Base-by-base conservation (phyloP, 441 rosid genomes). In the Pelargonium myrrhifolium region DNA sequence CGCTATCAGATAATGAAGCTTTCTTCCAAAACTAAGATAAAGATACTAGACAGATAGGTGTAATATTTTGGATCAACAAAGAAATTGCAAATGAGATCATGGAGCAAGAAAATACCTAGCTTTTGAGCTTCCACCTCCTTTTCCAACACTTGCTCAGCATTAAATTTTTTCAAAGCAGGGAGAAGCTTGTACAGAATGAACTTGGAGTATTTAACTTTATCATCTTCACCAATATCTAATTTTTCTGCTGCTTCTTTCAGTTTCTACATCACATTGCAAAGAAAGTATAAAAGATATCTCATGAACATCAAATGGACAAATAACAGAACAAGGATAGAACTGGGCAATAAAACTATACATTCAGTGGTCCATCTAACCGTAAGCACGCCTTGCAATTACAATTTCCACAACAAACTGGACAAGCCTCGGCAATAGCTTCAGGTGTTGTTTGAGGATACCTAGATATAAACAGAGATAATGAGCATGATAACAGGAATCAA, bases 81-180 rank as follows among this genome's bases (percentile, higher is more conserved):
- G 10, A 35, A 64, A 10, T 37, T 64, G 15, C 21, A 62, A 18
- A 70, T 15, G 28, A 9, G 55, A 45, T 47, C 18, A 12, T 5
- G 6, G 18, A 49, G 56, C 7, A 2, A n/a, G 20, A 53, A 53
- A 69, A 7, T 79, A 85, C 92, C 86, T 73, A 7, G 74, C 20
- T 59, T 68, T 55, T 59, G 66, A 18, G 86, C 85, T 72, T 87
- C 89, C 47, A 80, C 66, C 43, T 51, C 55, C 76, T 71, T 74
- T 77, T 87, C 92, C 28, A 64, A 65, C 63, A 71, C 62, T 71
- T 85, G 92, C 45, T 76, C 79, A 74, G 70, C 77, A 69, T 73
- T 64, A 20, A 85, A 64, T 37, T 68, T 77, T 69, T 76, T 82
- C 70, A 85, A 12, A 66, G 40, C 72, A 2, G 92, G 86, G 31